phyloP scores from a whole-genome alignment of 805 yeast genomes.

The Lachancea lanzarotensis region DNA sequence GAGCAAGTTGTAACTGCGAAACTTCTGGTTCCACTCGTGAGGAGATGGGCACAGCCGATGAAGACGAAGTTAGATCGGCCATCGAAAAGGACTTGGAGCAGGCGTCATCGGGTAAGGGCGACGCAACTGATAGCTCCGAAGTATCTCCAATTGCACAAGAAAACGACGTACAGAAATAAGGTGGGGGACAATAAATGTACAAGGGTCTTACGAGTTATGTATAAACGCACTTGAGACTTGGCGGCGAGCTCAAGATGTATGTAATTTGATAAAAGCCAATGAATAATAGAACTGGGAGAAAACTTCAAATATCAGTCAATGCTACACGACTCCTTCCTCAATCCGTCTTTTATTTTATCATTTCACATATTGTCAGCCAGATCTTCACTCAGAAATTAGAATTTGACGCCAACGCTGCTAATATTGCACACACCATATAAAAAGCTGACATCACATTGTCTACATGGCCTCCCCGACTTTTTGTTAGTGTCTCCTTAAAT shows the following conservation, averaged over 20 bases:
- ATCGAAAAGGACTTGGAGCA: not conserved
- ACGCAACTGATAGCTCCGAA: not conserved
- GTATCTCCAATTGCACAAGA: not conserved
- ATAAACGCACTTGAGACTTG: no score
- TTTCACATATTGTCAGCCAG: no score
- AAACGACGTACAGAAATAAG: no score
- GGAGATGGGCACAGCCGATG: slow-evolving; percentile 49
- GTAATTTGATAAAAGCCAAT: not conserved
- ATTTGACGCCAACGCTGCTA: slow-evolving; percentile 1
- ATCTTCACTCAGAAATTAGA: no score
- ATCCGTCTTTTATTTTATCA: no score
- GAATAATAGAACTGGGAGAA: not conserved
- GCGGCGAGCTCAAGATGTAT: no score
- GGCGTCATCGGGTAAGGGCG: not conserved
- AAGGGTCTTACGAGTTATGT: not conserved
- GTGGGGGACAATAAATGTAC: not conserved
- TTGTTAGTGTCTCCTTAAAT: no score
- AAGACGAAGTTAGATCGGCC: not conserved
- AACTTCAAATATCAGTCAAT: no score
- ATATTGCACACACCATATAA: not conserved
- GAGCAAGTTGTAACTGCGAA: slow-evolving; percentile 84
- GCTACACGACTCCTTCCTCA: no score
- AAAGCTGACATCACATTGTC: no score
- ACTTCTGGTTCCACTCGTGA: slow-evolving; percentile 57
- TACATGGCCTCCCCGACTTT: no score